Base-by-base conservation (phyloP, 805 yeast genomes). In the Saturnispora gosingensis region DNA sequence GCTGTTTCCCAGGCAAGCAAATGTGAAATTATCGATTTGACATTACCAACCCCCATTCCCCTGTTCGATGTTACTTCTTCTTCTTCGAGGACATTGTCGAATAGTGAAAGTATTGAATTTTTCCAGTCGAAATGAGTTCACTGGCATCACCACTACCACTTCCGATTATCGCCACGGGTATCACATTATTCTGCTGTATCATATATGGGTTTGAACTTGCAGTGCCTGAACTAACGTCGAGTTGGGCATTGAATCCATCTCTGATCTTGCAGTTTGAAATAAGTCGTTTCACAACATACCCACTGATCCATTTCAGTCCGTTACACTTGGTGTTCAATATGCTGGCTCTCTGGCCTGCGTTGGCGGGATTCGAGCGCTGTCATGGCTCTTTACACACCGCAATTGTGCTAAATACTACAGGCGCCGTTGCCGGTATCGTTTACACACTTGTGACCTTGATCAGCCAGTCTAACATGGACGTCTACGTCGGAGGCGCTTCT, bases 341-440 rank as follows among this genome's bases (percentile, higher is more conserved):
- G 8, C 54, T 79, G 38, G 75, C 83, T 1, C 62, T 88, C 44
- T 70, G 76, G 53, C 76, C 83, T 0, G 80, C 85, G 20, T 64
- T 88, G 59, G 71, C 82, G 11, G 71, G 73, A 48, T 88, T 82
- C 65, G 97, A 88, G 70, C 69, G 74, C 51, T 63, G 67, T 22
- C 83, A 87, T 60, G 97, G 97, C 5, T 88, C 97, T 0, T 84
- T 88, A 3, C 80, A 87, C 65, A 85, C 96, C 4, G 96, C 95
- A 4, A 72, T 89, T 45, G 82, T 88, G 15, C 70, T 89, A 52
- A 88, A 88, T 63, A 61, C 85, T 25, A 66, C 84, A 46, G 86
- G 95, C 2, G 81, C 83, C 1, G 65, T 79, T 4, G 75, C 91
- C 2, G 96, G 85, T 4, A 60, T 87, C 39, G 76, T 78, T 44